A percentile compares a stretch with the other conserved stretches of the same genome.
Conservation (phyloP, 2,329 filamentous ascomycete species). For the Fusarium pseudonygamai region DNA sequence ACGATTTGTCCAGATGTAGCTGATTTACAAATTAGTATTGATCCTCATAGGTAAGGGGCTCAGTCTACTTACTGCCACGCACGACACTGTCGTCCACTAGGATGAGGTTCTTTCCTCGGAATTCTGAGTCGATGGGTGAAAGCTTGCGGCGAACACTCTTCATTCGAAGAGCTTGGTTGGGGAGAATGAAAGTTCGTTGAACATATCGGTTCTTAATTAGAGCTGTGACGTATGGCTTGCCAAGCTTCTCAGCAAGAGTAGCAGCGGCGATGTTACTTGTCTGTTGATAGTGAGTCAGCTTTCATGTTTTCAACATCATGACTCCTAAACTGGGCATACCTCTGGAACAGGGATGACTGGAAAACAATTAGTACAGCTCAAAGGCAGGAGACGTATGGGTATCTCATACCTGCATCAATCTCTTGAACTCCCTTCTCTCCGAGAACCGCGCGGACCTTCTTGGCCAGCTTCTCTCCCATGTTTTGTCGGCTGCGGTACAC, state of each 20-base stretch:
- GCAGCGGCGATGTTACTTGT: conserved; percentile 85
- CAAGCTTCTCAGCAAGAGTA: conserved; percentile 76
- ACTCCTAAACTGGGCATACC: conserved; percentile 25
- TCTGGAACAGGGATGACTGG: conserved; percentile 62
- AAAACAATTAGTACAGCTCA: conserved; percentile 5
- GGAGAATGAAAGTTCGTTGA: conserved; percentile 81
- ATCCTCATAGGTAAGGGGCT: neutral
- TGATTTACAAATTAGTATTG: conserved; percentile 1
- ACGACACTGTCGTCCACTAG: conserved; percentile 93
- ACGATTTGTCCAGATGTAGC: conserved; percentile 73
- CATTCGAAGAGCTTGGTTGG: conserved; percentile 80
- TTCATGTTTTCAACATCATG: neutral
- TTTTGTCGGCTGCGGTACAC: conserved; percentile 85
- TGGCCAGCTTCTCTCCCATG: conserved; percentile 85
- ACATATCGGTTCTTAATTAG: conserved; percentile 93
- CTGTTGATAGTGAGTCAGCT: conserved; percentile 48
- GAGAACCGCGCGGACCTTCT: conserved; percentile 73
- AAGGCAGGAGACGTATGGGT: neutral
- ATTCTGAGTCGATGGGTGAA: conserved; percentile 86
- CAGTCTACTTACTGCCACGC: conserved; percentile 60
- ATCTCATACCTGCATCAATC: conserved; percentile 70
- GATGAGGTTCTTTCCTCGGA: conserved; percentile 80
- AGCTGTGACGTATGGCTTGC: conserved; percentile 80
- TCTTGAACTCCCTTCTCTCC: conserved; percentile 75
- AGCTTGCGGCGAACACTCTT: conserved; percentile 92